Evolutionary conservation across 73 alveolate species (phyloP).

Genomic region (Tetrahymena thermophila): DNA sequence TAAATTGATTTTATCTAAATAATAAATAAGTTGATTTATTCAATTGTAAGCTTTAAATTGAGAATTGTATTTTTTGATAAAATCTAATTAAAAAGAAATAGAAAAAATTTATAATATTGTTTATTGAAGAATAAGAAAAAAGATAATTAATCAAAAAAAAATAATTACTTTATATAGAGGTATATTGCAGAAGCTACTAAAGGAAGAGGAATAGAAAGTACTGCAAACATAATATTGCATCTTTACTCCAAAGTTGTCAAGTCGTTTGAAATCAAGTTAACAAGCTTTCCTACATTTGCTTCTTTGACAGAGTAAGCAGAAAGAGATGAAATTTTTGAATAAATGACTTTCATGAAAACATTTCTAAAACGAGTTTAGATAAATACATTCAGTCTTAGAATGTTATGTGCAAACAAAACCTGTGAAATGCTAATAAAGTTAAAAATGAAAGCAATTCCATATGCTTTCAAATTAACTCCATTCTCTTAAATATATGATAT

Average conservation of each 20-base stretch:
- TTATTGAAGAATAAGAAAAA: neutral
- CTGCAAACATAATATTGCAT: constrained; percentile 2
- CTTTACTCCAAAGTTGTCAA: neutral
- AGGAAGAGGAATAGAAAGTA: neutral
- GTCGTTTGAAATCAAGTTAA: constrained; percentile 12
- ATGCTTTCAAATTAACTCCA: neutral
- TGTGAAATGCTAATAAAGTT: neutral
- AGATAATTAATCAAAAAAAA: neutral
- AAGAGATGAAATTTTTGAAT: neutral
- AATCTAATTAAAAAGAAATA: too few species aligned
- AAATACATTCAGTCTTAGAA: neutral
- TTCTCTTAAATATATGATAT: neutral
- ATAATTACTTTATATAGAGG: neutral
- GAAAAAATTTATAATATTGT: neutral
- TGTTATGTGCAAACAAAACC: neutral
- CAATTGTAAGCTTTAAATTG: too few species aligned
- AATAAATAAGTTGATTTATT: neutral
- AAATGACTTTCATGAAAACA: neutral
- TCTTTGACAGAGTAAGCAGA: constrained; percentile 1
- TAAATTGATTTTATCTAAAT: too few species aligned
- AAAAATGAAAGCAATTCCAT: neutral
- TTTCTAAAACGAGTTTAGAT: neutral
- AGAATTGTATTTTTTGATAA: too few species aligned
- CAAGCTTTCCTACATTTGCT: constrained; percentile 14
- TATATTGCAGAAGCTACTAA: neutral